Conservation (phyloP, 2,329 filamentous ascomycete species). For the Penicillium aurantiogriseum region DNA sequence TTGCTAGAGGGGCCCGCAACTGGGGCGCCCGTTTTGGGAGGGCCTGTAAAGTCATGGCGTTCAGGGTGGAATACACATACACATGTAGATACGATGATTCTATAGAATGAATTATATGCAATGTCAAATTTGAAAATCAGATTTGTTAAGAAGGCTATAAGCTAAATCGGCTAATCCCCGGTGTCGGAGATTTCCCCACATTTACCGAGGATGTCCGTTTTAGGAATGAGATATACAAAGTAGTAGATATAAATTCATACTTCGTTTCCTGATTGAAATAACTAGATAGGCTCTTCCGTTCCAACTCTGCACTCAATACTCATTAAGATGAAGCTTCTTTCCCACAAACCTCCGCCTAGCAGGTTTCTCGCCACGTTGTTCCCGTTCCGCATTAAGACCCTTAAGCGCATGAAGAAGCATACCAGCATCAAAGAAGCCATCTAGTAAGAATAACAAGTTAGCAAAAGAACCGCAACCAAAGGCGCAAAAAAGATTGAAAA, state of each 20-base stretch:
- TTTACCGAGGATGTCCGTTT: conserved; percentile 5
- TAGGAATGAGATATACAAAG: too few relatives aligned
- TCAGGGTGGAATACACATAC: background rate
- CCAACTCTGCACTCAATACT: conserved; percentile 36
- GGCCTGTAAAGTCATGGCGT: conserved; percentile 21
- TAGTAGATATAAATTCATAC: background rate
- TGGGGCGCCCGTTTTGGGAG: conserved; percentile 23
- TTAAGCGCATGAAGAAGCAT: conserved; percentile 90
- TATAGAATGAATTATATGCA: background rate
- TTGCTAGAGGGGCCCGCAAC: conserved; percentile 8
- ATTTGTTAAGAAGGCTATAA: conserved; percentile 10
- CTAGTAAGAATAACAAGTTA: conserved; percentile 47
- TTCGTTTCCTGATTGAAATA: background rate
- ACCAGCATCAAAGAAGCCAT: conserved; percentile 96
- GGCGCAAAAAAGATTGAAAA: conserved; percentile 8
- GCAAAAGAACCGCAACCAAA: background rate
- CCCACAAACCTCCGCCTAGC: conserved; percentile 44
- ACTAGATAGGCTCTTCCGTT: background rate
- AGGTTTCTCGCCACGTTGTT: conserved; percentile 37
- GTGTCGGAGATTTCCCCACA: conserved; percentile 21
- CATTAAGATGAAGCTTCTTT: conserved; percentile 49
- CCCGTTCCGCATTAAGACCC: conserved; percentile 46
- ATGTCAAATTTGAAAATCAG: background rate
- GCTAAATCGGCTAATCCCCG: conserved; percentile 22
- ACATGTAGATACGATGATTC: background rate